Percentiles rank a stretch among this genome's conserved stretches.
Conservation (phyloP, 768 basidiomycete species). For the Hygrocybe coccinea region DNA sequence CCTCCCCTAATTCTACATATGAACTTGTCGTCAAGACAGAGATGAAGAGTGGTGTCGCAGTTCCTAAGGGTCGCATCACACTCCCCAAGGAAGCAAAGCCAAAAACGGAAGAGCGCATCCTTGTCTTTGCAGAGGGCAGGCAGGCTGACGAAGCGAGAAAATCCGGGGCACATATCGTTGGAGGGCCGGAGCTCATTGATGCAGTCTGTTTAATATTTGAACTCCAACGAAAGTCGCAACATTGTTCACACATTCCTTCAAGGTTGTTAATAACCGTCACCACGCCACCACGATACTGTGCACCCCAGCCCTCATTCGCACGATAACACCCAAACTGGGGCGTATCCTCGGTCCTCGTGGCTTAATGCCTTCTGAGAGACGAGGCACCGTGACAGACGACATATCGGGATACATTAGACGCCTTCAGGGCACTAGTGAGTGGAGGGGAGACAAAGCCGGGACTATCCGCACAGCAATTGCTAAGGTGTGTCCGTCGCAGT, state of each 20-base stretch:
- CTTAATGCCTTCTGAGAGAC: constrained; percentile 90
- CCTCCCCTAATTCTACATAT: constrained; percentile 69
- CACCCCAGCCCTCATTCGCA: constrained; percentile 69
- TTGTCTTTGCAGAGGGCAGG: constrained; percentile 90
- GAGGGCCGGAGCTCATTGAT: constrained; percentile 85
- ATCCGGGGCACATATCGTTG: constrained; percentile 88
- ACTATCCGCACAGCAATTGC: constrained; percentile 80
- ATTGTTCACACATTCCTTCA: constrained; percentile 2
- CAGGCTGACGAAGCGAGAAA: constrained; percentile 76
- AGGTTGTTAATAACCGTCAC: constrained; percentile 73
- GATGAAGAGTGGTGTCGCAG: constrained; percentile 69
- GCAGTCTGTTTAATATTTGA: constrained; percentile 51
- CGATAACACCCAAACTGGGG: constrained; percentile 75
- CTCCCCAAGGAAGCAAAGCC: constrained; percentile 78
- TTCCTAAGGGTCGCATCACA: constrained; percentile 85
- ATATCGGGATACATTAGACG: constrained; percentile 74
- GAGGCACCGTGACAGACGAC: constrained; percentile 92
- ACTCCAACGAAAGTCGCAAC: no score
- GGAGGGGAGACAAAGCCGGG: constrained; percentile 87
- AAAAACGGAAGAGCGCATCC: constrained; percentile 65
- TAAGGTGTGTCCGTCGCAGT: constrained; percentile 45
- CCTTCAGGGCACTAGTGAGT: constrained; percentile 80
- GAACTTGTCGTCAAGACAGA: constrained; percentile 79
- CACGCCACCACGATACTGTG: constrained; percentile 81
- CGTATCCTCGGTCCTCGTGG: constrained; percentile 83